Base-by-base conservation (phyloP, 306 rosid species). In the Ormosia emarginata region DNA sequence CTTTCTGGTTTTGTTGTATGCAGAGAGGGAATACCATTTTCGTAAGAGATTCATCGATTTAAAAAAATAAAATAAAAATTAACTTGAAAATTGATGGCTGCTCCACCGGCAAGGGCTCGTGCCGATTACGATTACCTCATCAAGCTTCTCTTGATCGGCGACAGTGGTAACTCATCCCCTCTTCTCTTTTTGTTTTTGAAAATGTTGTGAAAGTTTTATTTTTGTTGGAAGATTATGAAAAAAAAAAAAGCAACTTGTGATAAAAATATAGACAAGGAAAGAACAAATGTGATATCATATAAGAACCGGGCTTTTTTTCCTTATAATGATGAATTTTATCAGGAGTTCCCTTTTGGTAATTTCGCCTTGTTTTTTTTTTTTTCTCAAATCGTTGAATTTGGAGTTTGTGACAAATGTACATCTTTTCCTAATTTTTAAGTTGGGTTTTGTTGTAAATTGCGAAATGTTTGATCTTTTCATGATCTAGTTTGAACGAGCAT, bases 41-140 rank as follows among this genome's bases (percentile, higher is more conserved):
- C 32, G 71, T 24, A 13, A 80, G 46, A 58, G 55, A 76, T 86
- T 67, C 52, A 79, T 74, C 71, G 11, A 67, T 63, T 66, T 50
- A 2, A 39, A 11, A 40, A 1, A n/a, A 49, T 6, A 9, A 11
- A 56, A 44, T 6, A 14, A 14, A 7, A 15, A 18, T 24, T 24
- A 67, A 58, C 13, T 74, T 75, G 6, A 36, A 78, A 34, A 72
- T 74, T 75, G 52, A 94, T 95, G 99, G 99, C 99, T 88, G 97
- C 98, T 88, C 99, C 98, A 87, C 93, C 97, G 62, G 93, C 98
- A 77, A 93, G 98, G 90, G 97, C 99, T 85, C 91, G 99, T 50
- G 99, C 99, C 77, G 99, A 95, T 92, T 95, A 93, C 77, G 99
- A 95, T 87, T 95, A 78, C 82, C 99, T 95, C 85, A 88, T 95